Percentiles rank a stretch among this genome's conserved stretches.
Evolutionary conservation across 805 yeast genomes (phyloP).

Genomic region (Kluyveromyces lactis): DNA sequence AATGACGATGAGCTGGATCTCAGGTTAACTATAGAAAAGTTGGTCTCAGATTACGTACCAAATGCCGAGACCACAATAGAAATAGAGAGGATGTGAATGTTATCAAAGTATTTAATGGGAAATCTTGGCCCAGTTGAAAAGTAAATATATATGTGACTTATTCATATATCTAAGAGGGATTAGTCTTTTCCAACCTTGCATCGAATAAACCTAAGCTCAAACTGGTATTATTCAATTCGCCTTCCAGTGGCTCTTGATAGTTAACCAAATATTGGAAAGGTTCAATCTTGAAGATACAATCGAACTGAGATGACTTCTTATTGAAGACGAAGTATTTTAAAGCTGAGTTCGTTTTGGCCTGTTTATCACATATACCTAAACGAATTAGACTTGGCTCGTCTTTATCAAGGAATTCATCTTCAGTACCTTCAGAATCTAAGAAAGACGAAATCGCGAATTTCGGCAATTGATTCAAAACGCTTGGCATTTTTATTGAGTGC

Average conservation of each 20-base stretch:
- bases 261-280: slow-evolving; percentile 22
- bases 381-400: slow-evolving; percentile 1
- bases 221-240: slow-evolving; percentile 23
- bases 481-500: slow-evolving; percentile 11
- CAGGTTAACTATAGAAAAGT: slow-evolving; percentile 28
- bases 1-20: slow-evolving; percentile 58
- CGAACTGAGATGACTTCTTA: slow-evolving; percentile 12
- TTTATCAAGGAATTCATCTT: slow-evolving; percentile 1
- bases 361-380: slow-evolving; percentile 3
- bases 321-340: slow-evolving; percentile 15
- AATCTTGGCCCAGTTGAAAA: no score
- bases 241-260: slow-evolving; percentile 16
- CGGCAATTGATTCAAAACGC: slow-evolving; percentile 18
- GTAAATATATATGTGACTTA: no score
- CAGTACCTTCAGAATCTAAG: slow-evolving; percentile 7
- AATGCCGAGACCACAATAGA: slow-evolving; percentile 26
- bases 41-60: slow-evolving; percentile 18
- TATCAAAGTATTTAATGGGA: background rate
- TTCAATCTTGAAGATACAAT: slow-evolving; percentile 14
- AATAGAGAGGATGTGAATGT: slow-evolving; percentile 18
- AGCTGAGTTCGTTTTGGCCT: background rate
- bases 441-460: slow-evolving; percentile 29
- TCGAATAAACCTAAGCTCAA: slow-evolving; percentile 24
- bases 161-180: slow-evolving; percentile 15
- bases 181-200: slow-evolving; percentile 23